These are phyloP conservation scores for Asterophora parasitica DNA, from an alignment of 768 basidiomycete species.

Conservation along the genomic window DNA sequence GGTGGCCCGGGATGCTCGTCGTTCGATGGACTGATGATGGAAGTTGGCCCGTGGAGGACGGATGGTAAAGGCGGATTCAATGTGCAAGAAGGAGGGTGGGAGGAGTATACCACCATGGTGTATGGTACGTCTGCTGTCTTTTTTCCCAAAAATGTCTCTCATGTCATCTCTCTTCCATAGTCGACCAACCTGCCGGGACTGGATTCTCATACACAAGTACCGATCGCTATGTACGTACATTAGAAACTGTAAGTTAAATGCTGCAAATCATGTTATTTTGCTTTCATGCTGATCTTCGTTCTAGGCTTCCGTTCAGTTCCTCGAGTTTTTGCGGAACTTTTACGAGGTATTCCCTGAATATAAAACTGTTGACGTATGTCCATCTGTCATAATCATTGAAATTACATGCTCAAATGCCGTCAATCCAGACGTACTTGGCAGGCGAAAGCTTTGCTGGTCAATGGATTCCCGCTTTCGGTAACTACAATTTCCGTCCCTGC, in stretches of 20 bases:
- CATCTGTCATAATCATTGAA: neutral
- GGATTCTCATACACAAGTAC: slow-evolving; percentile 90
- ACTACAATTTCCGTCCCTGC: slow-evolving; percentile 11
- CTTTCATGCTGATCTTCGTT: slow-evolving; percentile 5
- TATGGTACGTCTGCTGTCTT: slow-evolving; percentile 57
- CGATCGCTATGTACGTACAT: slow-evolving; percentile 76
- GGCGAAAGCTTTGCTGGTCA: slow-evolving; percentile 98
- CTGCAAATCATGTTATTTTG: neutral
- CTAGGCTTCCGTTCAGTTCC: slow-evolving; percentile 72
- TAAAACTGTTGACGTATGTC: slow-evolving; percentile 69
- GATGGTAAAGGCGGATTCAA: slow-evolving; percentile 70
- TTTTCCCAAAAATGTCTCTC: slow-evolving; percentile 1
- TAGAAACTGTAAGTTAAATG: slow-evolving; percentile 48
- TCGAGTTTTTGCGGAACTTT: slow-evolving; percentile 84
- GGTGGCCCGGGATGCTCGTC: slow-evolving; percentile 97
- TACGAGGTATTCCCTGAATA: slow-evolving; percentile 92
- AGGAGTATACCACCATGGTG: slow-evolving; percentile 93
- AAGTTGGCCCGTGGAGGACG: slow-evolving; percentile 88
- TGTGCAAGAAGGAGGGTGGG: slow-evolving; percentile 87
- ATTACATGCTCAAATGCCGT: neutral
- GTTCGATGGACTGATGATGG: slow-evolving; percentile 98
- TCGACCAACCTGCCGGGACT: slow-evolving; percentile 97
- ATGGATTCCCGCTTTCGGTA: slow-evolving; percentile 95
- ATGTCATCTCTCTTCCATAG: slow-evolving; percentile 35
- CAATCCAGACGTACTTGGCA: slow-evolving; percentile 82